Evolutionary conservation across 1,139 yeast species (phyloP).

Genomic region (Casaregolazyma suthepensis): DNA sequence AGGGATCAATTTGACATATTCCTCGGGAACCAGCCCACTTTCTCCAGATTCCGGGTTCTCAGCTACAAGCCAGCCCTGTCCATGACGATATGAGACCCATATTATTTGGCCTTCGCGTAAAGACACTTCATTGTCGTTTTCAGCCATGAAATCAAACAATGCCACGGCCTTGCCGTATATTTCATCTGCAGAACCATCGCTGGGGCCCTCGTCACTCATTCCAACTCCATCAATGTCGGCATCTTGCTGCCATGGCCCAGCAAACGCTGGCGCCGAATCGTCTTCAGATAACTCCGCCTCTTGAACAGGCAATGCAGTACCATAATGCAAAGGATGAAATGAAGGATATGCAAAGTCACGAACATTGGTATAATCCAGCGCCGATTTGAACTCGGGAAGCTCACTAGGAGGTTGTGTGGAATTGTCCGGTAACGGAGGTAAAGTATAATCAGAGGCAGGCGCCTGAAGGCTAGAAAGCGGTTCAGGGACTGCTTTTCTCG

Average conservation of each 20-base stretch:
- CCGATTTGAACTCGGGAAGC: constrained; percentile 29
- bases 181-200: constrained; percentile 34
- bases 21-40: constrained; percentile 94
- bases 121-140: constrained; percentile 85
- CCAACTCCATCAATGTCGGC: constrained; percentile 27
- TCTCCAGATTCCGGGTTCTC: constrained; percentile 71
- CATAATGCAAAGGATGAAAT: constrained; percentile 61
- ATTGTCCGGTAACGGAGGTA: neutral
- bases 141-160: constrained; percentile 82
- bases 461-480: constrained; percentile 4
- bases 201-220: constrained; percentile 23
- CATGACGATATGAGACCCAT: constrained; percentile 85
- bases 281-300: constrained; percentile 20
- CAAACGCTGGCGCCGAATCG: constrained; percentile 2
- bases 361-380: constrained; percentile 40
- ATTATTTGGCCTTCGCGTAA: constrained; percentile 76
- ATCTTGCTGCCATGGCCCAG: constrained; percentile 30
- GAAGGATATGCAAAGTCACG: constrained; percentile 75
- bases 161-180: constrained; percentile 69
- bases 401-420: neutral
- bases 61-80: constrained; percentile 98
- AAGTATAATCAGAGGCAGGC: neutral
- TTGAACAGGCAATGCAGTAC: constrained; percentile 31
- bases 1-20: constrained; percentile 62
- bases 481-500: constrained; percentile 8